Base-by-base conservation (phyloP, 1,284 basidiomycete genomes). In the Amylostereum areolatum region DNA sequence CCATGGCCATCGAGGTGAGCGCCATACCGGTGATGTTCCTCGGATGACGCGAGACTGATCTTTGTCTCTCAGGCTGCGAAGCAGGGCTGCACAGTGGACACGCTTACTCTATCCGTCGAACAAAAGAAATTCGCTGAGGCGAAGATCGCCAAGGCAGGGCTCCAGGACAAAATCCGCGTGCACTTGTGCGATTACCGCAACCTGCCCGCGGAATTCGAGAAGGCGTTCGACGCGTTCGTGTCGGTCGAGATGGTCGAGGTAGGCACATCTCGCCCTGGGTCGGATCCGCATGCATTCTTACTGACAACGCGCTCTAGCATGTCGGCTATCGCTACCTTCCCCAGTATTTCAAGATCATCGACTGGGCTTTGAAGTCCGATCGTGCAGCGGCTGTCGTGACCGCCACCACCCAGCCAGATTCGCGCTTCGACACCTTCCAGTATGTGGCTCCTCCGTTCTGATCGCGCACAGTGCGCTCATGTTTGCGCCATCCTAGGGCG, bases 401-500 rank as follows among this genome's bases (percentile, higher is more conserved):
- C 57, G 79, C 86, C 42, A 91, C 90, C 34, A 92, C 90, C 5
- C 91, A 92, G 69, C 92, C 92, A 2, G 92, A 94, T 66, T 78
- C 78, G 12, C 75, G 88, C 48, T 87, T 78, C 57, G 75, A 76
- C 39, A 70, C 66, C 32, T 86, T 83, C 60, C 85, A 88, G 83
- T 85, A 56, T 58, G 81, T 73, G 28, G 42, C 44, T 42, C 24
- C 40, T 18, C 18, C 18, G 18, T 18, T 18, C 18, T 18, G 18
- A 18, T 18, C 18, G 18, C 18, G 18, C 18, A 18, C 18, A 18
- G 18, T 18, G 18, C 18, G 18, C 18, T 18, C 18, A 18, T 18
- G 18, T 18, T 18, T 18, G 18, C 18, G 18, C 18, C 18, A 6
- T 28, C 60, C 41, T 57, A 88, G 81, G 65, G 77, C 84, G n/a